A percentile compares a stretch with the other conserved stretches of the same genome.
These are phyloP conservation scores for Neurospora hispaniola DNA, from an alignment of 495 filamentous ascomycete species.

Conservation along the genomic window DNA sequence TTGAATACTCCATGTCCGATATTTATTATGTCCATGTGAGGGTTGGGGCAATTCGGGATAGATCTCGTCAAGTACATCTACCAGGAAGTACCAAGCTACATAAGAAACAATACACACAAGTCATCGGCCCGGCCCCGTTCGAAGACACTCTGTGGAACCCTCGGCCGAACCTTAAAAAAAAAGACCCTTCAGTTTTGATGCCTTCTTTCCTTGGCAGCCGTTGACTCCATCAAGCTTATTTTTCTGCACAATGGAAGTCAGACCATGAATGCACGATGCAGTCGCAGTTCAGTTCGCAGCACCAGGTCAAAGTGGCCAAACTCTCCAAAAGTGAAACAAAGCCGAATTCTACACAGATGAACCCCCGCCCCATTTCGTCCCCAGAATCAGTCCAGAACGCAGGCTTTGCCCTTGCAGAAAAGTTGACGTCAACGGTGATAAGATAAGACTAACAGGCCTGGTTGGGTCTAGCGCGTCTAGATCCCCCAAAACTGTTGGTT, in stretches of 20 bases:
- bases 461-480: neutral
- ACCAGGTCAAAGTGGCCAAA: neutral
- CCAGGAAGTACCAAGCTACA: too few relatives aligned
- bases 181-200: neutral
- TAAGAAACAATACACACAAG: neutral
- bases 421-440: neutral
- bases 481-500: neutral
- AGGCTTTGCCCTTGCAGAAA: neutral
- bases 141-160: neutral
- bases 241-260: neutral
- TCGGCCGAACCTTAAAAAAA: neutral
- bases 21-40: too few relatives aligned
- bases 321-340: too few relatives aligned
- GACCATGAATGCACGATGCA: neutral
- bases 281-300: neutral
- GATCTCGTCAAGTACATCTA: too few relatives aligned
- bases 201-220: neutral
- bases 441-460: neutral
- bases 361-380: neutral
- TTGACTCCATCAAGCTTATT: neutral
- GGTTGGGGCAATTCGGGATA: too few relatives aligned
- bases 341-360: neutral
- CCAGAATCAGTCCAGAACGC: neutral
- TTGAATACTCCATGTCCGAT: too few relatives aligned
- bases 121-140: neutral